Conservation (phyloP, 495 filamentous ascomycete species). For the Neurospora sp. region DNA sequence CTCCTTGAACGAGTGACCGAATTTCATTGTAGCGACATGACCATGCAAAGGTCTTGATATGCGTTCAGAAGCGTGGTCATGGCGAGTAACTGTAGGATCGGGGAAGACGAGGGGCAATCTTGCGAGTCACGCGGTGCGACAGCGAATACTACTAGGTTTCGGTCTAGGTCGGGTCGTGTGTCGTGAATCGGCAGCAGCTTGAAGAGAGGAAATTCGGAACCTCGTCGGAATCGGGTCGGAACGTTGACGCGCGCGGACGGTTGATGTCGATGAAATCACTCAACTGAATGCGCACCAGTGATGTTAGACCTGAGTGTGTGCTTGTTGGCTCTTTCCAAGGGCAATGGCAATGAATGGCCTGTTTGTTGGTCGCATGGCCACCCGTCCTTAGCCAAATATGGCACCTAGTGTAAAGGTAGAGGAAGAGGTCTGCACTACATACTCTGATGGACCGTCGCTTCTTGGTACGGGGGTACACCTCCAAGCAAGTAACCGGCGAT, state of each 20-base stretch:
- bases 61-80: conserved; percentile 15
- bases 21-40: conserved; percentile 50
- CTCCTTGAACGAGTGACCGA: conserved; percentile 57
- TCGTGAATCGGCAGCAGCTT: neutral
- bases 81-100: conserved; percentile 7
- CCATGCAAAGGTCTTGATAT: conserved; percentile 10
- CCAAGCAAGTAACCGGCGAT: neutral
- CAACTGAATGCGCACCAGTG: neutral
- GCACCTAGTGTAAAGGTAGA: neutral
- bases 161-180: neutral
- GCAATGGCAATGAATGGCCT: neutral
- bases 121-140: neutral
- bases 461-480: neutral
- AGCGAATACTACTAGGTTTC: neutral
- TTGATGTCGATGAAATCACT: neutral
- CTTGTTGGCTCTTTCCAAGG: neutral
- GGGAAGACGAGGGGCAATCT: neutral
- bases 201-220: neutral
- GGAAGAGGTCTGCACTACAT: neutral
- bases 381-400: neutral
- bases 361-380: neutral
- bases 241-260: neutral
- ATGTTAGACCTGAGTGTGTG: neutral
- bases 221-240: neutral
- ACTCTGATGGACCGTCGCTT: neutral